A percentile compares a stretch with the other conserved stretches of the same genome.
Evolutionary conservation across 495 filamentous ascomycete genomes (phyloP).

Genomic region (Neurospora sp.): DNA sequence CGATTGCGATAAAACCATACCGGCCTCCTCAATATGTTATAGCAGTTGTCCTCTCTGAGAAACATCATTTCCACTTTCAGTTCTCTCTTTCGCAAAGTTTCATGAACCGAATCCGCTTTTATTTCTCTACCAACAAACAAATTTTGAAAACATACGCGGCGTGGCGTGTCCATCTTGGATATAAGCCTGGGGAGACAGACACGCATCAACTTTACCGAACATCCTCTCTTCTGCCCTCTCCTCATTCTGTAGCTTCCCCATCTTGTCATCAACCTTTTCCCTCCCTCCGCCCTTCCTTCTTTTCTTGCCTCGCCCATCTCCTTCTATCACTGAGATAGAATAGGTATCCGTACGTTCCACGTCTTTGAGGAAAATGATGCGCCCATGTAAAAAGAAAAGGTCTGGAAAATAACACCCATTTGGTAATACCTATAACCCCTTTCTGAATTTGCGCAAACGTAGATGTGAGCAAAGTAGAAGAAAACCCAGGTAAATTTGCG

Average conservation of each 20-base stretch:
- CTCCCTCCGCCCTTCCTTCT: background rate
- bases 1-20: background rate
- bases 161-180: background rate
- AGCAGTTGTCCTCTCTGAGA: background rate
- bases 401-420: background rate
- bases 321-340: background rate
- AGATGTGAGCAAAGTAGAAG: background rate
- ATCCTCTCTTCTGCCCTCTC: background rate
- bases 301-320: background rate
- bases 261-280: background rate
- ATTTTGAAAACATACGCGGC: background rate
- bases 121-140: background rate
- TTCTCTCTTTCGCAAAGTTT: background rate
- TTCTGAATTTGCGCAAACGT: background rate
- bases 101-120: background rate
- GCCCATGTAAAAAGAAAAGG: background rate
- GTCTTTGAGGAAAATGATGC: background rate
- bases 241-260: background rate
- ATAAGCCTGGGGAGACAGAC: background rate
- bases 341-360: background rate
- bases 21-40: background rate
- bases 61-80: background rate
- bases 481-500: background rate
- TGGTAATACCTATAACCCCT: background rate
- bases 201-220: background rate